Conservation (phyloP, 1,284 basidiomycete genomes). For the Leccinum fuscescens region DNA sequence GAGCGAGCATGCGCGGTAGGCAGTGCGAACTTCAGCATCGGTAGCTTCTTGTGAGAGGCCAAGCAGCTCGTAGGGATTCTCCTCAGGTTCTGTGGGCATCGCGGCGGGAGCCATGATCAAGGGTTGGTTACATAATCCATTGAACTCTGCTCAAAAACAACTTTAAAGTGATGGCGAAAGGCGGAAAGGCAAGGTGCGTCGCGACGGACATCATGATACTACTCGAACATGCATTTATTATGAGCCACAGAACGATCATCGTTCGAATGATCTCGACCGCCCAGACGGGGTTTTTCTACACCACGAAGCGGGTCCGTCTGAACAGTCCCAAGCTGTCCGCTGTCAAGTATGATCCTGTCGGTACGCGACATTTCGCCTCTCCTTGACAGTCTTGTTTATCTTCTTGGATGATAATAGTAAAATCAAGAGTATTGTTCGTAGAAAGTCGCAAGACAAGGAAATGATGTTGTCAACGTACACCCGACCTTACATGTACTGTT, state of each 20-base stretch:
- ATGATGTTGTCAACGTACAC: constrained; percentile 19
- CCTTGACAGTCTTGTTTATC: constrained; percentile 1
- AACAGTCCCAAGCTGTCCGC: constrained; percentile 72
- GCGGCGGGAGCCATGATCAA: constrained; percentile 14
- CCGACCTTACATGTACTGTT: not conserved
- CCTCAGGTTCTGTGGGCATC: constrained; percentile 43
- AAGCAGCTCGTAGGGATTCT: constrained; percentile 77
- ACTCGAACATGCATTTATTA: constrained; percentile 1
- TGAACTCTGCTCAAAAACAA: not conserved
- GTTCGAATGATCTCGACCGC: constrained; percentile 87
- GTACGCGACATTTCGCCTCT: constrained; percentile 44
- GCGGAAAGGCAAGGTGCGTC: constrained; percentile 51
- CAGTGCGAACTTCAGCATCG: constrained; percentile 80
- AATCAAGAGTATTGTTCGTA: constrained; percentile 71
- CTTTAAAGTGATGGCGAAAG: constrained; percentile 37
- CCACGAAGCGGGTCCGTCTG: constrained; percentile 66
- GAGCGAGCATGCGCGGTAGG: constrained; percentile 79
- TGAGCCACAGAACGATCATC: constrained; percentile 65
- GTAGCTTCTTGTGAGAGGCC: constrained; percentile 66
- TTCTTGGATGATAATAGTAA: constrained; percentile 44
- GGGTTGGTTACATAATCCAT: not conserved
- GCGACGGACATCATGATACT: not conserved
- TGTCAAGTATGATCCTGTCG: constrained; percentile 87
- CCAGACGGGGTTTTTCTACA: constrained; percentile 89
- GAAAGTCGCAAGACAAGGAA: constrained; percentile 75